phyloP scores from a whole-genome alignment of 805 yeast genomes.

The Yueomyces sinensis region DNA sequence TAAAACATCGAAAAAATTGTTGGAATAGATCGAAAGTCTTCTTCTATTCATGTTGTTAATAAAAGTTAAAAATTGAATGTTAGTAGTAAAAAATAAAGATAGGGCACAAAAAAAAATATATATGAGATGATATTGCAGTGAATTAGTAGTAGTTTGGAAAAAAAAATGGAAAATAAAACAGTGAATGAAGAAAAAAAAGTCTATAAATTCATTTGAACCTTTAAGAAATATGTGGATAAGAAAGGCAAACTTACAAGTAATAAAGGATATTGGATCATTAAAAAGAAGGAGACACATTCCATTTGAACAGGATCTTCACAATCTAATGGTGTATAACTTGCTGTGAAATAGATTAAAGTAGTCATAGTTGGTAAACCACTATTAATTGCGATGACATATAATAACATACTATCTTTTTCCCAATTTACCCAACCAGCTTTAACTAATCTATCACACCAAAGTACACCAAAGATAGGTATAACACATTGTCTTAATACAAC shows the following conservation, averaged over 20 bases:
- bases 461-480: slow-evolving; percentile 70
- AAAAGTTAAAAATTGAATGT: too few species aligned
- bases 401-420: slow-evolving; percentile 37
- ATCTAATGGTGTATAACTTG: slow-evolving; percentile 66
- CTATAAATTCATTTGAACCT: slow-evolving; percentile 22
- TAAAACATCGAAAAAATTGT: slow-evolving; percentile 1
- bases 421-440: slow-evolving; percentile 53
- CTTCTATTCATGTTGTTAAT: too few species aligned
- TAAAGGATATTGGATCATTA: slow-evolving; percentile 61
- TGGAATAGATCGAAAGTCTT: too few species aligned
- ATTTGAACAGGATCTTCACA: slow-evolving; percentile 38
- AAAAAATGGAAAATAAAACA: too few species aligned
- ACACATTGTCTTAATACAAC: slow-evolving; percentile 49
- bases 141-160: too few species aligned
- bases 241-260: slow-evolving; percentile 63
- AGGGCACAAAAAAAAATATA: too few species aligned
- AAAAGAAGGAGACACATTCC: slow-evolving; percentile 71
- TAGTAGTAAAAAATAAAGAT: too few species aligned
- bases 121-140: too few species aligned
- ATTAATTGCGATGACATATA: slow-evolving; percentile 62
- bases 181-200: too few species aligned
- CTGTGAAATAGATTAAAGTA: slow-evolving; percentile 74
- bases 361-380: slow-evolving; percentile 88
- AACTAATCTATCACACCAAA: slow-evolving; percentile 47
- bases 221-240: slow-evolving; percentile 27